These are phyloP conservation scores for Serpula lacrymans DNA, from an alignment of 768 basidiomycete genomes.

Conservation along the genomic window DNA sequence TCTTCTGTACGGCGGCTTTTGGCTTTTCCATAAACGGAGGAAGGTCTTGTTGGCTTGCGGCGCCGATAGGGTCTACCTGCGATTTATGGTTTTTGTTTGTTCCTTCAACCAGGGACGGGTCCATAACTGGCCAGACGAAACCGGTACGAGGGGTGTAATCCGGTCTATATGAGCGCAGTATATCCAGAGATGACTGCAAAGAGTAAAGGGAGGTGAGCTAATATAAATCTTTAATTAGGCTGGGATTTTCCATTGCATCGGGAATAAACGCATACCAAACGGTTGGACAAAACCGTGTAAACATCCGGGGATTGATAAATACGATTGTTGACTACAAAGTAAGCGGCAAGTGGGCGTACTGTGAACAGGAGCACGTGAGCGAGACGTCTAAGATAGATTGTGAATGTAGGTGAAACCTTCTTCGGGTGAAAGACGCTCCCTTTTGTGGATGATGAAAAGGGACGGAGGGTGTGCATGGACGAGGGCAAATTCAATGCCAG, in stretches of 20 bases:
- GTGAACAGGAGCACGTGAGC: slow-evolving; percentile 9
- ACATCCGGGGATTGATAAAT: slow-evolving; percentile 88
- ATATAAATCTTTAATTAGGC: background rate
- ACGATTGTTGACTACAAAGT: slow-evolving; percentile 85
- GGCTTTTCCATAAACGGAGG: slow-evolving; percentile 18
- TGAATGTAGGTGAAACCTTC: slow-evolving; percentile 50
- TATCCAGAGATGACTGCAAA: slow-evolving; percentile 74
- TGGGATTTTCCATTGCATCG: background rate
- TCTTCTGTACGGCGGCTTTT: slow-evolving; percentile 37
- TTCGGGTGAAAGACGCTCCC: slow-evolving; percentile 77
- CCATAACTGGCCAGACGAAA: slow-evolving; percentile 81
- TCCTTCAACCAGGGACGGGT: slow-evolving; percentile 43
- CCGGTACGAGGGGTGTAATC: slow-evolving; percentile 82
- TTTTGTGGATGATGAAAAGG: slow-evolving; percentile 87
- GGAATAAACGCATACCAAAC: slow-evolving; percentile 52
- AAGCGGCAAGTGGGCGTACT: slow-evolving; percentile 79
- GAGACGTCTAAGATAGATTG: slow-evolving; percentile 3
- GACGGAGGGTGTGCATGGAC: slow-evolving; percentile 77
- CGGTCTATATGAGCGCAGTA: slow-evolving; percentile 69
- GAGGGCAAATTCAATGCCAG: slow-evolving; percentile 83
- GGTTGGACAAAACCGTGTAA: slow-evolving; percentile 80
- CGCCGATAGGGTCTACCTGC: slow-evolving; percentile 22
- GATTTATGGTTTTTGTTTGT: slow-evolving; percentile 37
- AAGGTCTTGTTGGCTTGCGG: slow-evolving; percentile 18
- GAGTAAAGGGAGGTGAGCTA: slow-evolving; percentile 69